These are phyloP conservation scores for Mycena olivaceomarginata DNA, from an alignment of 768 basidiomycete genomes.

Conservation along the genomic window DNA sequence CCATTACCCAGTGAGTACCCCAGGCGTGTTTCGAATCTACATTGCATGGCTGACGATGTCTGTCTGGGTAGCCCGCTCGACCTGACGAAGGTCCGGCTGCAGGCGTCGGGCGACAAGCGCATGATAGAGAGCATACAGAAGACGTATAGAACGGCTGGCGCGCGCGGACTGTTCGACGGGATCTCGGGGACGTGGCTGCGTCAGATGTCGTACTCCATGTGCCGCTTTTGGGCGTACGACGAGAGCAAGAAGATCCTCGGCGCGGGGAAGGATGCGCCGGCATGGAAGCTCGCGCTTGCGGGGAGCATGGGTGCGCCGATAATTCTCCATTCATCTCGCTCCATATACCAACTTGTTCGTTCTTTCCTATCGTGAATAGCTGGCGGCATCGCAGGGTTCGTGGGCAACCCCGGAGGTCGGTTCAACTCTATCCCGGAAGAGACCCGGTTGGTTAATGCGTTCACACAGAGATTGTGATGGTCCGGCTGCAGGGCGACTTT, in stretches of 20 bases:
- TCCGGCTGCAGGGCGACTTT: constrained; percentile 93
- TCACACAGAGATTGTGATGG: constrained; percentile 84
- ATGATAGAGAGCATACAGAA: constrained; percentile 91
- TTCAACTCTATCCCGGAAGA: constrained; percentile 23
- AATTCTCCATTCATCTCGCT: not conserved
- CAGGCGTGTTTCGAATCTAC: not conserved
- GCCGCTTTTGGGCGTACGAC: constrained; percentile 96
- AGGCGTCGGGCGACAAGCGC: constrained; percentile 94
- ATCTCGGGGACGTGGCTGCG: constrained; percentile 93
- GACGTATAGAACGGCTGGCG: constrained; percentile 86
- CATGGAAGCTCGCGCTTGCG: constrained; percentile 88
- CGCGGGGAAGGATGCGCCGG: constrained; percentile 81
- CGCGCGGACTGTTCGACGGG: constrained; percentile 88
- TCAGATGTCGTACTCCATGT: constrained; percentile 95
- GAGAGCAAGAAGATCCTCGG: constrained; percentile 91
- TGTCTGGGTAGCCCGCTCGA: constrained; percentile 78
- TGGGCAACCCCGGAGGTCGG: constrained; percentile 92
- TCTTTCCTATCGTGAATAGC: constrained; percentile 64
- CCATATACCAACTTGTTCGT: not conserved
- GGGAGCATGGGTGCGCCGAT: constrained; percentile 86
- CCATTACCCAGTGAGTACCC: constrained; percentile 83
- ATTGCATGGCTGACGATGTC: not conserved
- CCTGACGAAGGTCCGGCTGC: constrained; percentile 93
- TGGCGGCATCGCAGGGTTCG: constrained; percentile 88
- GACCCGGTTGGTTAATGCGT: not conserved